A percentile compares a stretch with the other conserved stretches of the same genome.
These are phyloP conservation scores for Hemileccinum impolitum DNA, from an alignment of 768 basidiomycete species.

Conservation along the genomic window DNA sequence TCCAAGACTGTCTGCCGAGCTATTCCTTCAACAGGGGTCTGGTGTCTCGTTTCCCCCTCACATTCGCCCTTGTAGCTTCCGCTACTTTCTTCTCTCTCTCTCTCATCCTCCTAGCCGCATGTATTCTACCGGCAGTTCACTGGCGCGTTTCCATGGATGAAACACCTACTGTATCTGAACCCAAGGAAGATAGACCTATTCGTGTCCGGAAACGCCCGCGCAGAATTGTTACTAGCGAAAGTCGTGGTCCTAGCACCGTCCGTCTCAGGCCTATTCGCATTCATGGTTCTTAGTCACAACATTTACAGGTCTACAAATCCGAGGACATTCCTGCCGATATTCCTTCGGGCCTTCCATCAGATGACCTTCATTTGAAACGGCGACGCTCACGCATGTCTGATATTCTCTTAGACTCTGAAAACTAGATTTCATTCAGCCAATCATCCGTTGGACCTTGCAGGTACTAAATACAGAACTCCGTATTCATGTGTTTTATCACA, in stretches of 20 bases:
- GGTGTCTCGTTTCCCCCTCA: slow-evolving; percentile 64
- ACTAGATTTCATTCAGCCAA: slow-evolving; percentile 14
- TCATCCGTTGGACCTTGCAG: slow-evolving; percentile 8
- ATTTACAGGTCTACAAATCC: slow-evolving; percentile 23
- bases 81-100: slow-evolving; percentile 46
- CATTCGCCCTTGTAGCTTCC: slow-evolving; percentile 47
- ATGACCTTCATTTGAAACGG: slow-evolving; percentile 38
- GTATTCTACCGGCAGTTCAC: slow-evolving; percentile 47
- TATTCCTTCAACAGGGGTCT: slow-evolving; percentile 48
- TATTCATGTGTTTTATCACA: slow-evolving; percentile 24
- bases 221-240: slow-evolving; percentile 18
- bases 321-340: slow-evolving; percentile 30
- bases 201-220: slow-evolving; percentile 30
- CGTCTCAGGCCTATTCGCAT: slow-evolving; percentile 7
- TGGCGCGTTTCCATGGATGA: slow-evolving; percentile 21
- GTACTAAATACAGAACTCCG: slow-evolving; percentile 9
- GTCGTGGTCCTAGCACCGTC: slow-evolving; percentile 20
- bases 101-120: slow-evolving; percentile 44
- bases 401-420: slow-evolving; percentile 28
- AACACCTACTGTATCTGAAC: background rate
- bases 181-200: slow-evolving; percentile 20
- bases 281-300: slow-evolving; percentile 7
- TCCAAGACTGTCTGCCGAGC: background rate
- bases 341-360: slow-evolving; percentile 26
- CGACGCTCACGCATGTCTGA: slow-evolving; percentile 43